Evolutionary conservation across 2,329 filamentous ascomycete species (phyloP), one percentile per base, ranked within the genome.

Genomic region (Penicillium glabrum): DNA sequence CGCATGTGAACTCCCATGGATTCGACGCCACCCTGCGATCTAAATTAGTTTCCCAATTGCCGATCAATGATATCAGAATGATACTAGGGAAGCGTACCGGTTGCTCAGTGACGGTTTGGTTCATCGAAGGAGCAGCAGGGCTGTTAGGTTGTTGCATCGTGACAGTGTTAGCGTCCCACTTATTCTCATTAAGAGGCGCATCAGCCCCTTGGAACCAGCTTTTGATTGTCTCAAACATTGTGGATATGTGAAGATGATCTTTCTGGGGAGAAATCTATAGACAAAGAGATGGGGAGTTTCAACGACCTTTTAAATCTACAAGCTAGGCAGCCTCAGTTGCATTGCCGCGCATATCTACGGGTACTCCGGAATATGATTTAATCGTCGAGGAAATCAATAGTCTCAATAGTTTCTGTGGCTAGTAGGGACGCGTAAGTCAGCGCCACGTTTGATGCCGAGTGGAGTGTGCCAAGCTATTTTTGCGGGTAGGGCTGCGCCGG

Each of bases 161-260:
- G 27, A 60, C 46, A 43, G 54, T 55, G 23, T 56, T 54, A n/a
- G 48, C 51, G 46, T 60, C 39, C 54, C 54, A 60, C 49, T 57
- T 55, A 23, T 49, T 54, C 47, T 54, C 58, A 41, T 11, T 33
- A 11, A 26, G 19, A 41, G 52, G 46, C 51, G 46, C 51, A 31
- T 60, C 43, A 24, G 48, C 39, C 16, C 47, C 29, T 23, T 47
- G 46, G 44, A 60, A 57, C 54, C 54, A 57, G 44, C 35, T 51
- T 48, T 57, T 54, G 35, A 60, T 44, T 14, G 44, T 27, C 5
- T 55, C 48, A 39, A 60, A 60, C 54, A 60, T 60, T 37, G 45
- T 57, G 37, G 51, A 50, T 16, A 37, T 29, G n/a, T 31, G n/a
- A 39, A 19, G 16, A 19, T 5, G 35, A 39, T 39, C 35, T 37